Evolutionary conservation across 2,329 filamentous ascomycete genomes (phyloP).

Genomic region (Anisogramma anomala): DNA sequence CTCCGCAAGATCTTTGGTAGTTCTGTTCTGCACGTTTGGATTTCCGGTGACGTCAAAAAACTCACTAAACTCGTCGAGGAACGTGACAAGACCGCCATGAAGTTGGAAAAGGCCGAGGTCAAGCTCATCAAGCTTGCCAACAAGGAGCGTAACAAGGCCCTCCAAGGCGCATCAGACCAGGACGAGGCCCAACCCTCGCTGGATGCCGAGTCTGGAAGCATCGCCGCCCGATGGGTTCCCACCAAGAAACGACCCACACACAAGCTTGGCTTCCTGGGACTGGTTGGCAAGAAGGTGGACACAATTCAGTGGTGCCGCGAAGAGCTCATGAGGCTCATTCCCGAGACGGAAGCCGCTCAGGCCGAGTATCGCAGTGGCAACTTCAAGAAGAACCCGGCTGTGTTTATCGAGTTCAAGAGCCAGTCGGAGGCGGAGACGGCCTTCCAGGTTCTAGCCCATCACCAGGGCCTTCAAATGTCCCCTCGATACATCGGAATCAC

Average conservation of each 20-base stretch:
- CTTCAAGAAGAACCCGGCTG: conserved; percentile 56
- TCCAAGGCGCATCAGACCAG: conserved; percentile 37
- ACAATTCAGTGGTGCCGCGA: conserved; percentile 81
- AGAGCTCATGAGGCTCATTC: conserved; percentile 64
- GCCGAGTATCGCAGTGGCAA: conserved; percentile 53
- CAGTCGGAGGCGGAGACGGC: conserved; percentile 79
- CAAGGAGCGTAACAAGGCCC: conserved; percentile 53
- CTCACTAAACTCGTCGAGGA: conserved; percentile 73
- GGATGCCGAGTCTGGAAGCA: conserved; percentile 55
- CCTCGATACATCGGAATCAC: conserved; percentile 75
- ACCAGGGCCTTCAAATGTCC: conserved; percentile 76
- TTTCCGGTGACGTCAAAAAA: conserved; percentile 64
- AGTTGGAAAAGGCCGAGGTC: conserved; percentile 77
- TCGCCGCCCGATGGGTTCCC: conserved; percentile 65
- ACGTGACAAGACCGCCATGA: conserved; percentile 66
- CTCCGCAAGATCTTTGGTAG: conserved; percentile 72
- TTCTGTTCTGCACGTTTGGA: conserved; percentile 73
- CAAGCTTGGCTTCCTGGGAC: conserved; percentile 52
- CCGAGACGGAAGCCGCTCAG: conserved; percentile 58
- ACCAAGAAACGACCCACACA: conserved; percentile 67
- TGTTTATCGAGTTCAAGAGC: conserved; percentile 81
- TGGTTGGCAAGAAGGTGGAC: conserved; percentile 81
- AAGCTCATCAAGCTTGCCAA: conserved; percentile 74
- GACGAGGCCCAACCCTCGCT: conserved; percentile 35
- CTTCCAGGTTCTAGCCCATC: conserved; percentile 77